Conservation (phyloP, 768 basidiomycete genomes). For the Leucogyrophana mollusca region DNA sequence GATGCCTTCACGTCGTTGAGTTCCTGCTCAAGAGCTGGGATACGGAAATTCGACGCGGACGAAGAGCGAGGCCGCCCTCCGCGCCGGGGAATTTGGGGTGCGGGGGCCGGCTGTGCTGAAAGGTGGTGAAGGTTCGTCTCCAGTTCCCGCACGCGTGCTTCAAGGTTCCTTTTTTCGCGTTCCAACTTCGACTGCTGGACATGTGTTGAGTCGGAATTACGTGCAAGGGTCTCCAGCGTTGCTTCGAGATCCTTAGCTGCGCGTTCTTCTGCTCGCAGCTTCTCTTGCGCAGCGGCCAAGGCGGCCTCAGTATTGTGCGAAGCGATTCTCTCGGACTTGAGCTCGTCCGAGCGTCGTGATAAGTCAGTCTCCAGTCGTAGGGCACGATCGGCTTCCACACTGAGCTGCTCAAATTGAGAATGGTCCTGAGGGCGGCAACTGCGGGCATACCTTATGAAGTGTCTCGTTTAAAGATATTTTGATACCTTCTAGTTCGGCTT, state of each 20-base stretch:
- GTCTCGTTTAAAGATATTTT: constrained; percentile 33
- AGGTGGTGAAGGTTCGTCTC: constrained; percentile 41
- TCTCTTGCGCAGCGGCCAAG: constrained; percentile 46
- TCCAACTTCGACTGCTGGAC: constrained; percentile 45
- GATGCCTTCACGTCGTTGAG: constrained; percentile 44
- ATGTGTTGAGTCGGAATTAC: constrained; percentile 47
- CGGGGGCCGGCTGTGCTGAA: constrained; percentile 26
- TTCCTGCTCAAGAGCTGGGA: constrained; percentile 55
- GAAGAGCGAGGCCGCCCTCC: constrained; percentile 54
- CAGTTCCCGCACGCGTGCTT: constrained; percentile 58
- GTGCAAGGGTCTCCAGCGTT: constrained; percentile 53
- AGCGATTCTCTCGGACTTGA: constrained; percentile 52
- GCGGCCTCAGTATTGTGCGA: constrained; percentile 53
- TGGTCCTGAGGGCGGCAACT: constrained; percentile 7
- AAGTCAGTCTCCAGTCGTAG: constrained; percentile 54
- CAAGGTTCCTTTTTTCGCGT: constrained; percentile 56
- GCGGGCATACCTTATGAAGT: constrained; percentile 31
- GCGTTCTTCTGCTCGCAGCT: constrained; percentile 48
- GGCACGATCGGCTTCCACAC: constrained; percentile 53
- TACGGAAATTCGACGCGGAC: constrained; percentile 50
- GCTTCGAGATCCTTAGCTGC: constrained; percentile 54
- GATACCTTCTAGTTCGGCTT: constrained; percentile 34
- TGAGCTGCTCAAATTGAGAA: constrained; percentile 39
- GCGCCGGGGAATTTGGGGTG: constrained; percentile 31
- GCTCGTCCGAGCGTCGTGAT: constrained; percentile 48